Evolutionary conservation across 257 asterid species (phyloP).

Genomic region (Nicotiana otophora): DNA sequence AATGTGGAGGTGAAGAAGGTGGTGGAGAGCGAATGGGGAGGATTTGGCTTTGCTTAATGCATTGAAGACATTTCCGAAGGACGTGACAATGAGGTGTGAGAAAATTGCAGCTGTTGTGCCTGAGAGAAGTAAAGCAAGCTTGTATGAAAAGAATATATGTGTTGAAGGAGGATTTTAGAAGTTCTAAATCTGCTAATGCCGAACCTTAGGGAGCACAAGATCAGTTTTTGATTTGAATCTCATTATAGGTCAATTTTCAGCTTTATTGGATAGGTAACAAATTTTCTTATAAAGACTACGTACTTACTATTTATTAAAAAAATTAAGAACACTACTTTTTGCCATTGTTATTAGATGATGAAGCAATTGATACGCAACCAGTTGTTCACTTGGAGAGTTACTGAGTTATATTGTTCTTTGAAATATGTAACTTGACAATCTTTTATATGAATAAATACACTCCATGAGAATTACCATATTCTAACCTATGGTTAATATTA

Average conservation of each 20-base stretch:
- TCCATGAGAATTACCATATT: no score
- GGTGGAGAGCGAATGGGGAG: constrained; percentile 44
- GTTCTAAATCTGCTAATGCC: constrained; percentile 50
- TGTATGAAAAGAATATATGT: constrained; percentile 71
- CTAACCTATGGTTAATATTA: no score
- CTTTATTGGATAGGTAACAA: constrained; percentile 7
- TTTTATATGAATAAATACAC: no score
- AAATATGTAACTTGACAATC: not conserved
- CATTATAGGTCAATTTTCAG: not conserved
- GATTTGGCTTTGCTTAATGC: constrained; percentile 92
- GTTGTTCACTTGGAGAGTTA: not conserved
- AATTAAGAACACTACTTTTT: not conserved
- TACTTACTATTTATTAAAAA: not conserved
- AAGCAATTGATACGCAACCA: not conserved
- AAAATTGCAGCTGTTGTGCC: constrained; percentile 82
- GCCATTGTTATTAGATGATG: not conserved
- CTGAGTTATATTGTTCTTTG: not conserved
- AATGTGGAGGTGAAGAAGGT: constrained; percentile 25
- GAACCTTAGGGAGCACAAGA: constrained; percentile 23
- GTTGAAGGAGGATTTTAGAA: constrained; percentile 79
- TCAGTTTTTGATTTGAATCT: not conserved
- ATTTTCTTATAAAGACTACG: not conserved
- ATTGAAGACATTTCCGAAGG: constrained; percentile 79
- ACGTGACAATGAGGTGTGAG: constrained; percentile 91
- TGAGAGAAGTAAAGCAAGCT: constrained; percentile 61